These are phyloP conservation scores for Suillus alpinus DNA, from an alignment of 768 basidiomycete species.

Conservation along the genomic window DNA sequence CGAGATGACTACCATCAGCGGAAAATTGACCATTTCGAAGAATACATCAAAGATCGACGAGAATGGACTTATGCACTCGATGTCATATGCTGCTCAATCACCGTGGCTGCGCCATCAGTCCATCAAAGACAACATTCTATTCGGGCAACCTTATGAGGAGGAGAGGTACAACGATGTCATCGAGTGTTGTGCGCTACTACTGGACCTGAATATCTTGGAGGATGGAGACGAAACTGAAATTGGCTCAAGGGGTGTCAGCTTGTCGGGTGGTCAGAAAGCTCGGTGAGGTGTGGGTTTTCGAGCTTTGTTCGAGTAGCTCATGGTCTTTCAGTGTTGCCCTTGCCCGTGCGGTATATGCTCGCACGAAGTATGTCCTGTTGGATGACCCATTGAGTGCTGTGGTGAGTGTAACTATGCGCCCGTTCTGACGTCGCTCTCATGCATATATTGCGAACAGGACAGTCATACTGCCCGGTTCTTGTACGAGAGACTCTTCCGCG, in stretches of 20 bases:
- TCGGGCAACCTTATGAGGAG: slow-evolving; percentile 67
- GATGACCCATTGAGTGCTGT: slow-evolving; percentile 85
- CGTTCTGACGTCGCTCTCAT: not conserved
- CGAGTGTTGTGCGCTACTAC: slow-evolving; percentile 78
- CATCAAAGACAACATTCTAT: slow-evolving; percentile 79
- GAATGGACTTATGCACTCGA: slow-evolving; percentile 55
- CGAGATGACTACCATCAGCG: slow-evolving; percentile 36
- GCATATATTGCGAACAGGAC: slow-evolving; percentile 40
- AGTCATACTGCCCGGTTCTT: slow-evolving; percentile 65
- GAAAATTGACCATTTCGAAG: slow-evolving; percentile 43
- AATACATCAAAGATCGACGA: slow-evolving; percentile 53
- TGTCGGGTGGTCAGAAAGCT: slow-evolving; percentile 84
- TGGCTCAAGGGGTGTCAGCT: slow-evolving; percentile 65
- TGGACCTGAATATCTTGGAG: slow-evolving; percentile 81
- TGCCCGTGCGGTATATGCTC: slow-evolving; percentile 78
- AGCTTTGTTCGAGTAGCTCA: slow-evolving; percentile 7
- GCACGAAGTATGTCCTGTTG: slow-evolving; percentile 65
- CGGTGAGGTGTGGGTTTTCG: slow-evolving; percentile 39
- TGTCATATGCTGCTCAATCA: slow-evolving; percentile 73
- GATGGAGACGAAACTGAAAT: slow-evolving; percentile 87
- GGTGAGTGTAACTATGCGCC: slow-evolving; percentile 38
- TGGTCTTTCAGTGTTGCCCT: slow-evolving; percentile 60
- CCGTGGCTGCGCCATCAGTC: slow-evolving; percentile 71
- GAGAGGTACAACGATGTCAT: slow-evolving; percentile 73
- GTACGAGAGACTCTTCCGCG: slow-evolving; percentile 62